A percentile compares a stretch with the other conserved stretches of the same genome.
Conservation (phyloP, 2,329 filamentous ascomycete species). For the Teratosphaeria destructans region DNA sequence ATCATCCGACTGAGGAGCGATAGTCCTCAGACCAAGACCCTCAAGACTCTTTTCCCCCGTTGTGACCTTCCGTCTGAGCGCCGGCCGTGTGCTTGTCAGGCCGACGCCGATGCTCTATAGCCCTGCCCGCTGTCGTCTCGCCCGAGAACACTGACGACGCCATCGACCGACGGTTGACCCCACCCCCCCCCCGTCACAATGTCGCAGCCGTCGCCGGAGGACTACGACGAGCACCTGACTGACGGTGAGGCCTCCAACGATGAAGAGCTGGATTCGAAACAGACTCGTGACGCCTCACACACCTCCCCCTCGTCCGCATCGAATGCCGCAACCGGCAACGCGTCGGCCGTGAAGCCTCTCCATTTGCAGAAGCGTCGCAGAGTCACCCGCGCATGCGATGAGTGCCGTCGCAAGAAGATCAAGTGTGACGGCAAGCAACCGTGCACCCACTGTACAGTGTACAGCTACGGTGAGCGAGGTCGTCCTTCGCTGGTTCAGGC, state of each 20-base stretch:
- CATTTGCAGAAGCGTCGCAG: conserved; percentile 59
- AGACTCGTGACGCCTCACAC: conserved; percentile 17
- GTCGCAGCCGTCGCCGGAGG: conserved; percentile 22
- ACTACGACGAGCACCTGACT: conserved; percentile 22
- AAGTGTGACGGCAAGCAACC: conserved; percentile 47
- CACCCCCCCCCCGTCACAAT: conserved; percentile 7
- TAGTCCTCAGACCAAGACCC: neutral
- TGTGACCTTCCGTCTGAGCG: neutral
- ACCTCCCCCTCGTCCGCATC: conserved; percentile 5
- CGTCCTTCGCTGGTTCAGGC: too few species aligned
- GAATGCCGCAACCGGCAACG: conserved; percentile 7
- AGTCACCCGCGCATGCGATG: conserved; percentile 80
- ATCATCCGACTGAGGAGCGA: neutral
- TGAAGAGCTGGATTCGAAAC: conserved; percentile 20
- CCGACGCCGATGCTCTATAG: neutral
- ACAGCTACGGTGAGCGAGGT: conserved; percentile 76
- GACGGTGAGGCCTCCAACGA: conserved; percentile 19
- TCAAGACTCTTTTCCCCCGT: neutral
- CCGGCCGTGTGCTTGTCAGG: neutral
- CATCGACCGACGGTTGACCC: neutral
- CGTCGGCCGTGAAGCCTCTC: conserved; percentile 11
- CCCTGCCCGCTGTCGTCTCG: neutral
- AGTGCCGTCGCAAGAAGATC: conserved; percentile 61
- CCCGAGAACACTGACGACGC: neutral
- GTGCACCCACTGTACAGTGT: conserved; percentile 87